These are phyloP conservation scores for Fusarium nisikadoi DNA, from an alignment of 2,329 filamentous ascomycete species.

Conservation along the genomic window DNA sequence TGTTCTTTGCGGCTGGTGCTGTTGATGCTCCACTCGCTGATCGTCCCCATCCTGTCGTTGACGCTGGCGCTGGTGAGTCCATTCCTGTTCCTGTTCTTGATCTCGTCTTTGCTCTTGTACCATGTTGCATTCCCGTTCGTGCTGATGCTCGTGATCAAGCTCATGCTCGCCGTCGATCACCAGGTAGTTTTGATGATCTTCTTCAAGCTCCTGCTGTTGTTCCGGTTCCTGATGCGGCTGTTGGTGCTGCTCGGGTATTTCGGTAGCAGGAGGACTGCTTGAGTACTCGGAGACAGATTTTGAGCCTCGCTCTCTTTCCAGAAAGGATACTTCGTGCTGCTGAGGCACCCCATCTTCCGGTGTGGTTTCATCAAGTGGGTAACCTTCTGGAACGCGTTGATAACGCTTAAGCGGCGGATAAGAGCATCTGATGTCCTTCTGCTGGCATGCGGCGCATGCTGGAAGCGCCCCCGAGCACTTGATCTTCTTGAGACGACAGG, in stretches of 20 bases:
- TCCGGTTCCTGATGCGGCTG: neutral
- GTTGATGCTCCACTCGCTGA: neutral
- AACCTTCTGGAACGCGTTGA: neutral
- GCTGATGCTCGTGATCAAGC: neutral
- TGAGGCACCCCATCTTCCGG: neutral
- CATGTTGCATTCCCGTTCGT: too few species aligned
- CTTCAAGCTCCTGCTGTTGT: neutral
- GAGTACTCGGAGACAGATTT: neutral
- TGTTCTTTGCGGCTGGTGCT: neutral
- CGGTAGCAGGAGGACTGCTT: neutral
- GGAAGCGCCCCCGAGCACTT: neutral
- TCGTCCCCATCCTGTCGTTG: fast-evolving
- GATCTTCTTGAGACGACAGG: neutral
- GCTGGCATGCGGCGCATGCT: neutral
- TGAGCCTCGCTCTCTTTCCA: neutral
- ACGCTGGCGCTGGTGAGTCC: too few species aligned
- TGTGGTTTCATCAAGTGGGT: neutral
- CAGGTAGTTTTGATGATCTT: neutral
- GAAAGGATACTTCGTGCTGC: fast-evolving
- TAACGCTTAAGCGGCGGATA: neutral
- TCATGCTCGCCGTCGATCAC: neutral
- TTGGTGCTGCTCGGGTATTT: neutral
- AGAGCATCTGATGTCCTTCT: neutral
- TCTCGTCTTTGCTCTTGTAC: too few species aligned
- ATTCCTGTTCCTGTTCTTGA: too few species aligned